phyloP scores from a whole-genome alignment of 768 basidiomycete species.

The Amanita pseudoporphyria region DNA sequence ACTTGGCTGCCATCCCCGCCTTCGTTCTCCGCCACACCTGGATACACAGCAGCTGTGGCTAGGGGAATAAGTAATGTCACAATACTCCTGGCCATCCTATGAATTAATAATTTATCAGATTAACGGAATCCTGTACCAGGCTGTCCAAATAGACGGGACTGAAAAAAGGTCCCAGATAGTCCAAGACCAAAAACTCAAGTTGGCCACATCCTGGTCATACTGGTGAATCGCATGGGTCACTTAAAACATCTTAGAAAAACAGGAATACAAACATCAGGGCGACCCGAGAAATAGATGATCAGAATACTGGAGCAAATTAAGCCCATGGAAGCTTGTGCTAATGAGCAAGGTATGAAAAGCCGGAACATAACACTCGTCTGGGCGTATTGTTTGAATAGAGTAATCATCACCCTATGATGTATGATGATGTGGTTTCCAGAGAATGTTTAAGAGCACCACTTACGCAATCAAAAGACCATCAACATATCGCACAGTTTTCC shows the following conservation, averaged over 20 bases:
- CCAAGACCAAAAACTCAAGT: background rate
- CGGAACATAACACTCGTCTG: background rate
- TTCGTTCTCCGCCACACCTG: background rate
- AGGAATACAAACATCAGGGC: background rate
- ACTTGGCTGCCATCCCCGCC: too few species aligned
- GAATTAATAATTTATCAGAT: too few species aligned
- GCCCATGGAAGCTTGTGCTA: background rate
- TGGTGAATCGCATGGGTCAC: background rate
- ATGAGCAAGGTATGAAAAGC: background rate
- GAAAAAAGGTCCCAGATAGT: background rate
- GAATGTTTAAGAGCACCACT: background rate
- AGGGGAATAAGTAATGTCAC: background rate
- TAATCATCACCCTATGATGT: background rate
- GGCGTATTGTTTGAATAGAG: background rate
- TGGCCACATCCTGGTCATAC: background rate
- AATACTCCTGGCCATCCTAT: background rate
- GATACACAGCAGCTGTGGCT: background rate
- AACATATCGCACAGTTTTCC: background rate
- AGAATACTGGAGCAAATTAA: constrained; percentile 1
- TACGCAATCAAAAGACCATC: constrained; percentile 1
- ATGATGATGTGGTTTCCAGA: background rate
- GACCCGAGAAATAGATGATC: background rate
- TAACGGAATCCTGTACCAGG: too few species aligned
- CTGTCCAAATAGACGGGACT: background rate
- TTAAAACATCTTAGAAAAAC: background rate